Evolutionary conservation across 345 rosid species (phyloP), one percentile per base, ranked within the genome.

Genomic region (Arabis alpina): DNA sequence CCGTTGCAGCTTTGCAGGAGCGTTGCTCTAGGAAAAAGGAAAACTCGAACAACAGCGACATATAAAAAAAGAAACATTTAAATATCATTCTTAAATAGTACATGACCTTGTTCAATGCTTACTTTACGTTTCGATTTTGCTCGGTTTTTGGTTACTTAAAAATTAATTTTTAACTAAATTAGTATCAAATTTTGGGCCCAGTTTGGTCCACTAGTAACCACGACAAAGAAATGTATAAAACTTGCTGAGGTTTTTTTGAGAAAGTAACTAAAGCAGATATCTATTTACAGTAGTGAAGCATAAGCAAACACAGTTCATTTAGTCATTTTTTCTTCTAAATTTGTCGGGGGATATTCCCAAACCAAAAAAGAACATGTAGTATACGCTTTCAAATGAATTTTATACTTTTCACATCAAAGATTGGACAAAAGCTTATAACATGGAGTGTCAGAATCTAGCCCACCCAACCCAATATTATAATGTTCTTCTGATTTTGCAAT

Each of bases 1-100:
- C 78, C 78, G 78, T 74, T 74, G 73, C 50, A 36, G 51, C 66
- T 5, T 39, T 6, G 11, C 23, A 58, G 73, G 77, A 66, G 77
- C 68, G 63, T 10, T 42, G 67, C 55, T 66, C 68, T 13, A 28
- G 40, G 23, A 13, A 55, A 64, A 66, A 9, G 8, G 0, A 13
- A 48, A 13, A 56, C 60, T 56, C 8, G 58, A 56, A 16, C 10
- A 10, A 13, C 0, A 24, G 4, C 14, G 12, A 44, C 14, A 41
- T 4, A 32, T 4, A 0, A 11, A 58, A 30, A 8, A 4, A 0
- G 28, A 27, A 14, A 4, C 0, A 52, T 40, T 28, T 5, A 32
- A 32, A 32, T 34, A 34, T 34, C 37, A 34, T 34, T 34, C 8
- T 34, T 34, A 34, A 34, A 34, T 34, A 34, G 8, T 32, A 32